Evolutionary conservation across 768 basidiomycete genomes (phyloP), one percentile per base, ranked within the genome.

Genomic region (Holtermanniella nyarrowii): DNA sequence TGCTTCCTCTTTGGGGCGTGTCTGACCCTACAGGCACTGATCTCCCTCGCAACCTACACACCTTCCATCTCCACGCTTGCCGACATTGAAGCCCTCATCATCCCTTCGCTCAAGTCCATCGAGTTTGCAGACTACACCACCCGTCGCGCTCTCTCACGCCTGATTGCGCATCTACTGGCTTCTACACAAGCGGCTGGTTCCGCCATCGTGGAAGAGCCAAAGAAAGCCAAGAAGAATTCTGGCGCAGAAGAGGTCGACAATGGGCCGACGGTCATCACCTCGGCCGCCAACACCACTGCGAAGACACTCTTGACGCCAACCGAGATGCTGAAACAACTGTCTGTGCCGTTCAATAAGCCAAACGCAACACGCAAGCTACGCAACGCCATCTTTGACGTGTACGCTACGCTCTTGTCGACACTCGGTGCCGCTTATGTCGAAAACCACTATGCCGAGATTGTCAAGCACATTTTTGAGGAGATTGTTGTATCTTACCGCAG

Each of bases 301-400:
- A 86, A 83, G 58, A 78, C 85, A 0, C 78, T 90, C 31, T 74
- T 88, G 50, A 78, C 80, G 0, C 80, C 83, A 0, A 72, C 72
- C 14, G 88, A 91, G 60, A 93, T 96, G 89, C 72, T 96, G 10
- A 68, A 66, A n/a, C 81, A 82, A 48, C 77, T 97, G 3, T 88
- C 89, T 0, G 70, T 71, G 0, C 83, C 84, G 24, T 87, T 88
- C 74, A 93, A 88, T 75, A 86, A 83, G 66, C 72, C 80, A 1
- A 76, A 79, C 31, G 62, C 79, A 0, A 76, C 84, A 1, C 80
- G 85, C 37, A 82, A 82, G 70, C 79, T 80, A 1, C 80, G 86
- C 20, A 82, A 88, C 26, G 89, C 88, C 5, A 79, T 97, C 21
- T 83, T 95, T 65, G 88, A 95, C 57, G 83, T 88, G 59, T 95